A percentile compares a stretch with the other conserved stretches of the same genome.
phyloP scores from a whole-genome alignment of 2,329 filamentous ascomycete genomes.

The Fusarium sp. region DNA sequence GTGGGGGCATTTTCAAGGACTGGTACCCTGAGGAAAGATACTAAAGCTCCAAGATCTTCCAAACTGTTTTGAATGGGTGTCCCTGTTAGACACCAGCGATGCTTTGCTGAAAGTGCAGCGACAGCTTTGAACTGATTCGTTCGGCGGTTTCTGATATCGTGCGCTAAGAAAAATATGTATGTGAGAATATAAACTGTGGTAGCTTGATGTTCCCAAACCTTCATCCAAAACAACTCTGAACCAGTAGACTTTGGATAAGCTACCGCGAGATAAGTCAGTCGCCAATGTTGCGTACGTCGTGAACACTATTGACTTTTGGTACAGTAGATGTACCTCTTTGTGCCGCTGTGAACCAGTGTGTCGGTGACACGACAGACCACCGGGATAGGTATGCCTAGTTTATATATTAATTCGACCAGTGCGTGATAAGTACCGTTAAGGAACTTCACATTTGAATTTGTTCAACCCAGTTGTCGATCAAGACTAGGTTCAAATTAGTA shows the following conservation, averaged over 20 bases:
- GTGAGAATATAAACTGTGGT: accelerated
- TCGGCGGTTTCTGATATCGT: not conserved
- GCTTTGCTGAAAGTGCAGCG: accelerated
- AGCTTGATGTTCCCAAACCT: not conserved
- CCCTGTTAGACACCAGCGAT: not conserved
- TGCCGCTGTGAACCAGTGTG: not conserved
- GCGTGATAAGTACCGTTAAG: accelerated
- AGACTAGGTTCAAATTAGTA: accelerated
- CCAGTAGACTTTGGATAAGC: not conserved
- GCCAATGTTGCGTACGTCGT: not conserved
- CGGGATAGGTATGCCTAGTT: not conserved
- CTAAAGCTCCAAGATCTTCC: not conserved
- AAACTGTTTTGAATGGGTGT: not conserved
- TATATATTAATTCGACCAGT: accelerated
- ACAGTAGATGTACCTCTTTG: not conserved
- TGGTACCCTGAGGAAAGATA: accelerated
- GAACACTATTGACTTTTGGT: not conserved
- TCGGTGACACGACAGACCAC: accelerated
- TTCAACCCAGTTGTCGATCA: not conserved
- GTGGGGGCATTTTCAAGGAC: not conserved
- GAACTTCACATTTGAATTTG: accelerated
- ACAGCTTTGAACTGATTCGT: not conserved
- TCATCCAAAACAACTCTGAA: not conserved
- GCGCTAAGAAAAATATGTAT: accelerated
- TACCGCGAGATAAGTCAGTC: not conserved